phyloP scores from a whole-genome alignment of 805 yeast species.

The Saturnispora sekii region DNA sequence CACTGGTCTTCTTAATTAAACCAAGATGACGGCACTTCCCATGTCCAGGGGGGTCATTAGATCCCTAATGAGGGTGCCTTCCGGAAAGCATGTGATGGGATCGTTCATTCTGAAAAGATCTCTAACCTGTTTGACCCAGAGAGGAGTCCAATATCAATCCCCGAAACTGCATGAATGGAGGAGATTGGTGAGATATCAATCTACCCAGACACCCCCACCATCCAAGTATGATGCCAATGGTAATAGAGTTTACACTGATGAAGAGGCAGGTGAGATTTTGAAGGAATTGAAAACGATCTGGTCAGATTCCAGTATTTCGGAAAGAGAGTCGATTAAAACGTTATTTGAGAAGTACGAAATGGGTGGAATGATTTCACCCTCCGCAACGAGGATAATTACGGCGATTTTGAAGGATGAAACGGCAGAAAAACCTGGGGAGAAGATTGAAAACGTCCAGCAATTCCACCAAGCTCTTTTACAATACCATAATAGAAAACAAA shows the following conservation, averaged over 20 bases:
- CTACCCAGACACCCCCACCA: constrained; percentile 10
- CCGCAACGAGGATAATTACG: constrained; percentile 22
- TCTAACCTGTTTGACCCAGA: background rate
- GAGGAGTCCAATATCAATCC: background rate
- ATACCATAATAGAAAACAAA: constrained; percentile 23
- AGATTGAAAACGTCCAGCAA: constrained; percentile 23
- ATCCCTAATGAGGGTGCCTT: background rate
- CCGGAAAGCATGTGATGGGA: background rate
- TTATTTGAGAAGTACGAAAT: constrained; percentile 23
- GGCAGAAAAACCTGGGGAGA: constrained; percentile 21
- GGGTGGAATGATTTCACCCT: constrained; percentile 25
- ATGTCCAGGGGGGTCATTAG: background rate
- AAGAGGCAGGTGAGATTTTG: constrained; percentile 20
- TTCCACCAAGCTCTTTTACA: constrained; percentile 25
- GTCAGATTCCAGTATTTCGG: constrained; percentile 17
- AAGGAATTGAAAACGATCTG: constrained; percentile 20
- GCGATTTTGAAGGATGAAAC: constrained; percentile 21
- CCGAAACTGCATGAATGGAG: background rate
- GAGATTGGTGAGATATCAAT: constrained; percentile 8
- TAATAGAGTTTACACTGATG: constrained; percentile 21
- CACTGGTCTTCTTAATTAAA: background rate
- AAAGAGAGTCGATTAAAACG: constrained; percentile 12
- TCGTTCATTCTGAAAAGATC: no score
- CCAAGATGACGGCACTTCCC: background rate
- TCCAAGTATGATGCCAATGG: constrained; percentile 20